These are phyloP conservation scores for Metarhizium brunneum DNA, from an alignment of 2,329 filamentous ascomycete genomes.

Conservation along the genomic window DNA sequence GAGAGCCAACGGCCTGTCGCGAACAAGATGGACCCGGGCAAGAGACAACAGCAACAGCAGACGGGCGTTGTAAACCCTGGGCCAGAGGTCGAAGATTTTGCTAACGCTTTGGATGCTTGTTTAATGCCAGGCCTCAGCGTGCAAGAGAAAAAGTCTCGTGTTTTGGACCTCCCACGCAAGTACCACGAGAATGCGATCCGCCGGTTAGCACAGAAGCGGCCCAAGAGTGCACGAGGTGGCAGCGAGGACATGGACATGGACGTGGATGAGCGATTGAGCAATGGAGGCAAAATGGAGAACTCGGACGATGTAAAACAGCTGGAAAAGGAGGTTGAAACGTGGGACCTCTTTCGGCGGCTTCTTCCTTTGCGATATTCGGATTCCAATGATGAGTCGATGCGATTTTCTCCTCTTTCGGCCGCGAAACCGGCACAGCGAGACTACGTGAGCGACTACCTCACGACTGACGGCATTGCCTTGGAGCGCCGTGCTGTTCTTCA, in stretches of 20 bases:
- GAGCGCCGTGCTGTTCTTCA: constrained; percentile 74
- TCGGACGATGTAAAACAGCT: constrained; percentile 37
- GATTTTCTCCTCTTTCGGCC: constrained; percentile 18
- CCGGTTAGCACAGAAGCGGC: constrained; percentile 21
- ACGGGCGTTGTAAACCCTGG: constrained; percentile 48
- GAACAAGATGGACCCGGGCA: constrained; percentile 2
- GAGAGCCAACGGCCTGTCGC: neutral
- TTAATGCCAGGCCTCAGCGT: constrained; percentile 36
- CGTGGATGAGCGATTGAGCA: constrained; percentile 33
- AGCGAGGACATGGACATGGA: constrained; percentile 47
- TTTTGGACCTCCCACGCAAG: constrained; percentile 49
- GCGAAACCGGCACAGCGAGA: constrained; percentile 17
- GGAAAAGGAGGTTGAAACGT: constrained; percentile 81
- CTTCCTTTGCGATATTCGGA: constrained; percentile 58
- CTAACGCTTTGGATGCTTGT: constrained; percentile 72
- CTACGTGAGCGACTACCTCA: constrained; percentile 56
- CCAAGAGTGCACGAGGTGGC: constrained; percentile 17
- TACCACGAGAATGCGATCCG: constrained; percentile 49
- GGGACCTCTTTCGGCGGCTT: constrained; percentile 73
- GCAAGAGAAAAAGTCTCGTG: constrained; percentile 51
- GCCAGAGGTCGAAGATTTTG: constrained; percentile 79
- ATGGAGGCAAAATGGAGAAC: neutral
- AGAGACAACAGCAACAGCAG: constrained; percentile 2
- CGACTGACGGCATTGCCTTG: constrained; percentile 60
- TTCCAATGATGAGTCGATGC: constrained; percentile 17